phyloP scores from a whole-genome alignment of 371 early-diverging fungal genomes.

The Mucor racemosus region DNA sequence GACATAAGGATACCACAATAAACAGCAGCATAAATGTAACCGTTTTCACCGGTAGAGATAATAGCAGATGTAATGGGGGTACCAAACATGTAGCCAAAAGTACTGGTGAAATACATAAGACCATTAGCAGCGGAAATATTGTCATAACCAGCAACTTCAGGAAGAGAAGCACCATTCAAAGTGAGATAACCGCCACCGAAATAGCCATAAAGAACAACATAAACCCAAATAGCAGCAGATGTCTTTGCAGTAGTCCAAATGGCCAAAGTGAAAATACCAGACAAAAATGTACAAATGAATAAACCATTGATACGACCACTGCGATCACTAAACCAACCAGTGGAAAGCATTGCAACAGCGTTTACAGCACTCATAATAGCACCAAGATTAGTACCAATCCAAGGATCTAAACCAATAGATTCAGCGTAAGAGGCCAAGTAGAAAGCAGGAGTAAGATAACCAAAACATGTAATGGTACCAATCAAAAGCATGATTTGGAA shows the following conservation, averaged over 20 bases:
- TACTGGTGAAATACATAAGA: constrained; percentile 49
- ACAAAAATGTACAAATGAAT: constrained; percentile 47
- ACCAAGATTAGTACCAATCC: constrained; percentile 46
- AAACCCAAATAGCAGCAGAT: constrained; percentile 44
- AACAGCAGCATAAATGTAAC: constrained; percentile 33
- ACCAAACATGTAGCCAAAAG: constrained; percentile 57
- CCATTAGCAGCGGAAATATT: constrained; percentile 55
- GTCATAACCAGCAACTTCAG: constrained; percentile 52
- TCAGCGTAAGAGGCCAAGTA: constrained; percentile 34
- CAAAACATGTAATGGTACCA: constrained; percentile 28
- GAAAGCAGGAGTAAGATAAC: constrained; percentile 24
- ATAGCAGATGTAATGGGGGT: constrained; percentile 55
- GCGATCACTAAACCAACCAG: constrained; percentile 56
- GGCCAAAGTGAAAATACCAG: constrained; percentile 43
- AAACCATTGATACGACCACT: constrained; percentile 62
- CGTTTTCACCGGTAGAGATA: constrained; percentile 28
- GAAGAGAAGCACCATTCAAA: constrained; percentile 47
- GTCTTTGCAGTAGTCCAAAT: constrained; percentile 48
- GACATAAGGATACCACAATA: constrained; percentile 32
- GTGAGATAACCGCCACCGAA: constrained; percentile 65
- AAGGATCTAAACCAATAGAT: constrained; percentile 31
- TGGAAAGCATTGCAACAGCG: constrained; percentile 44
- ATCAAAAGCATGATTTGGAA: constrained; percentile 32
- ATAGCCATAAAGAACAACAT: constrained; percentile 52
- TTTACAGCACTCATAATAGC: constrained; percentile 56